Conservation (phyloP, 371 early-diverging fungal species). For the Blyttiomyces sp. region DNA sequence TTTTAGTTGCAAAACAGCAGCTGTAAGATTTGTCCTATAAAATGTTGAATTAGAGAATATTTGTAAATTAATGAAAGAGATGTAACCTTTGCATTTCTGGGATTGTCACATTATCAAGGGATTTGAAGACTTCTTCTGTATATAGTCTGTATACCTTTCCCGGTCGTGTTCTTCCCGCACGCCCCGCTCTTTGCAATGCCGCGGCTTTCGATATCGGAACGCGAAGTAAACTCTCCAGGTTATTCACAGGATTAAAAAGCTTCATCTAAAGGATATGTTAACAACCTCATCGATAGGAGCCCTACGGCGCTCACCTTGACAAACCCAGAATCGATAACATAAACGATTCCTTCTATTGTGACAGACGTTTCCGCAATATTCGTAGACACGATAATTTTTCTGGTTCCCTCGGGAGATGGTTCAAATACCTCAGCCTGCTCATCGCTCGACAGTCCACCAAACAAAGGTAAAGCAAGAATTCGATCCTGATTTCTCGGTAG, state of each 20-base stretch:
- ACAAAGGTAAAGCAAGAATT: constrained; percentile 68
- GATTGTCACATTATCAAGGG: constrained; percentile 48
- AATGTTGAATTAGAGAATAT: constrained; percentile 28
- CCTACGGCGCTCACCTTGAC: constrained; percentile 73
- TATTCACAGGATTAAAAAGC: constrained; percentile 60
- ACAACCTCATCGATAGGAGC: constrained; percentile 84
- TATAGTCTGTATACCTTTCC: constrained; percentile 71
- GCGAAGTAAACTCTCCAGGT: constrained; percentile 58
- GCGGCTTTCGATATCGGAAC: constrained; percentile 67
- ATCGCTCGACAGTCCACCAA: constrained; percentile 66
- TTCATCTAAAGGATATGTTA: constrained; percentile 18
- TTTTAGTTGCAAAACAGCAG: constrained; percentile 56
- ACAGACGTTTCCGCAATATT: constrained; percentile 81
- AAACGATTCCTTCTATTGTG: constrained; percentile 79
- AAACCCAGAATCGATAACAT: constrained; percentile 81
- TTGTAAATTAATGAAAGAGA: not conserved
- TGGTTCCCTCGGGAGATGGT: constrained; percentile 53
- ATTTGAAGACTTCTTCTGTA: constrained; percentile 63
- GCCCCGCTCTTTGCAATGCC: constrained; percentile 76
- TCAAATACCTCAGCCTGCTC: constrained; percentile 66
- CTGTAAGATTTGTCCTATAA: constrained; percentile 21
- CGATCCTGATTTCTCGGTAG: constrained; percentile 1
- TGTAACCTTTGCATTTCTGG: constrained; percentile 71
- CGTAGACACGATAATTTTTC: constrained; percentile 73
- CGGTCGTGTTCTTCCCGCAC: constrained; percentile 71